Conservation (phyloP, 1,284 basidiomycete genomes). For the Ustilago bromivora region DNA sequence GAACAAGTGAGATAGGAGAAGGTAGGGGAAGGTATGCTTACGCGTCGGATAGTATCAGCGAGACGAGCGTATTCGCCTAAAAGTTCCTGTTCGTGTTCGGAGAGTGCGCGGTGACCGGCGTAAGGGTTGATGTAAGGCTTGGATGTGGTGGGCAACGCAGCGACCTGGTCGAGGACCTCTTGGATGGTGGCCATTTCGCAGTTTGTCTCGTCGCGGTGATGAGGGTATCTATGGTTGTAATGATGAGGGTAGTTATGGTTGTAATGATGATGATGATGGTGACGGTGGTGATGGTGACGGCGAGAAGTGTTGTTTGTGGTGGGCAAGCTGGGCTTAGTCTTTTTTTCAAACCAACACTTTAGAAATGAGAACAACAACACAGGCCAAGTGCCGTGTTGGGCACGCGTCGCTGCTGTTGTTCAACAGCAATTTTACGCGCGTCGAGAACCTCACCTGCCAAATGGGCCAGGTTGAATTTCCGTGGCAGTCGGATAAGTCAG, state of each 20-base stretch:
- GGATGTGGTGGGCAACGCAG: constrained; percentile 34
- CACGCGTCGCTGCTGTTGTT: constrained; percentile 18
- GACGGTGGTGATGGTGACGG: constrained; percentile 5
- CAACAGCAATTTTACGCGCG: constrained; percentile 6
- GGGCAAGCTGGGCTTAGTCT: not conserved
- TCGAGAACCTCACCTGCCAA: constrained; percentile 4
- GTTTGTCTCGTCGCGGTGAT: not conserved
- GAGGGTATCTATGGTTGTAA: constrained; percentile 1
- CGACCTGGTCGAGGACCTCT: constrained; percentile 45
- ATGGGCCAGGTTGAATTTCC: constrained; percentile 2
- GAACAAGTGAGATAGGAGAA: not conserved
- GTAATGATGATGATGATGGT: not conserved
- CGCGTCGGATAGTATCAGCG: constrained; percentile 61
- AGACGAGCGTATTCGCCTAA: constrained; percentile 66
- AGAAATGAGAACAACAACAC: constrained; percentile 30
- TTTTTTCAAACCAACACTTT: constrained; percentile 18
- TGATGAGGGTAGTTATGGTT: constrained; percentile 1
- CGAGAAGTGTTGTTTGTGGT: constrained; percentile 10
- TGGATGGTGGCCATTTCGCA: constrained; percentile 44
- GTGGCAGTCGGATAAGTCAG: constrained; percentile 2
- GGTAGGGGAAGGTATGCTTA: constrained; percentile 23
- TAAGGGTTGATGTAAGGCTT: constrained; percentile 63
- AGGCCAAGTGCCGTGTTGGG: constrained; percentile 12
- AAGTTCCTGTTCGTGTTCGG: constrained; percentile 57
- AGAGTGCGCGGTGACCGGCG: constrained; percentile 57